Percentiles rank a stretch among this genome's conserved stretches.
Evolutionary conservation across 2,329 filamentous ascomycete genomes (phyloP).

Genomic region (Mycogone perniciosa): DNA sequence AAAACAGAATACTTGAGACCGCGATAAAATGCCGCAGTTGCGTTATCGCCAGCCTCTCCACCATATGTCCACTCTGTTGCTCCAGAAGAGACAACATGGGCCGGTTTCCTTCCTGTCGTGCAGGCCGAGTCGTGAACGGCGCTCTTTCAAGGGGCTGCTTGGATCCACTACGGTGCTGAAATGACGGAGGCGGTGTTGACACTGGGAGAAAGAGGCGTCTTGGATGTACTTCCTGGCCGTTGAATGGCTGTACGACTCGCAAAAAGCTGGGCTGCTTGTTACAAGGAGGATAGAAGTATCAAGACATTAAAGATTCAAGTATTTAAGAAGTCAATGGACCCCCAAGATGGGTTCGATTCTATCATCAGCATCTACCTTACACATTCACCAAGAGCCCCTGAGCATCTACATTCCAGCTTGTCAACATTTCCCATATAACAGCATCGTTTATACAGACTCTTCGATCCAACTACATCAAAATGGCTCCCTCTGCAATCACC

Average conservation of each 20-base stretch:
- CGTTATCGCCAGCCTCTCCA: conserved; percentile 22
- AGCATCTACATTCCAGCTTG: background rate
- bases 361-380: conserved; percentile 7
- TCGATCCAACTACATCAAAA: conserved; percentile 16
- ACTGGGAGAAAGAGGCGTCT: conserved; percentile 3
- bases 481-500: conserved; percentile 32
- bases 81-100: conserved; percentile 9
- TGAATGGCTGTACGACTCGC: background rate
- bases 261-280: background rate
- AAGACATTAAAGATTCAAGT: conserved; percentile 1
- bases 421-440: too few species aligned
- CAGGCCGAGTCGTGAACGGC: conserved; percentile 3
- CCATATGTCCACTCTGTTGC: conserved; percentile 17
- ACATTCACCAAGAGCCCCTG: conserved; percentile 8
- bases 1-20: conserved; percentile 23
- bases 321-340: conserved; percentile 17
- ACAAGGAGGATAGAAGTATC: background rate
- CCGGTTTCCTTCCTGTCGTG: conserved; percentile 1
- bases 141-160: conserved; percentile 7
- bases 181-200: conserved; percentile 20
- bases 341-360: conserved; percentile 4
- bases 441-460: background rate
- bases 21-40: conserved; percentile 25
- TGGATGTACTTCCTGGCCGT: background rate
- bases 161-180: conserved; percentile 16